Evolutionary conservation across 2,329 filamentous ascomycete species (phyloP).

Genomic region (Alternaria sp.): DNA sequence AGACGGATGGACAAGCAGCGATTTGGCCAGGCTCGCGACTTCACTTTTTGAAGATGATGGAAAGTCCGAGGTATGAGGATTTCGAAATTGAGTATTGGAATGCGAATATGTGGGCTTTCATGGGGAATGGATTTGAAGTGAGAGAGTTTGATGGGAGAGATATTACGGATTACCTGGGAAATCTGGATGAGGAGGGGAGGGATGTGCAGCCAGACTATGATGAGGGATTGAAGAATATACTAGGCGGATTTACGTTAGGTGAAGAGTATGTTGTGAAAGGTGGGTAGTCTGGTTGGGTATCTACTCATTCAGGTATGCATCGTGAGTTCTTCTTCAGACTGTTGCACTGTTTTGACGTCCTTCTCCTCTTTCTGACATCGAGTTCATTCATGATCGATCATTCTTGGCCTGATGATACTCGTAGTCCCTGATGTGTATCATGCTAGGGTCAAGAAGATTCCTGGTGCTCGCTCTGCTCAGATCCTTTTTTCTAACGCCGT

Average conservation of each 20-base stretch:
- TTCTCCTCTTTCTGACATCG: background rate
- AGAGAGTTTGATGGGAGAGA: constrained; percentile 59
- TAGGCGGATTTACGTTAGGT: constrained; percentile 48
- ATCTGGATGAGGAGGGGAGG: constrained; percentile 47
- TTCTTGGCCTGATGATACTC: no score
- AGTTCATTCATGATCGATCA: no score
- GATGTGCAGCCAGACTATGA: constrained; percentile 56
- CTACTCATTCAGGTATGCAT: background rate
- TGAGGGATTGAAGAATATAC: constrained; percentile 48
- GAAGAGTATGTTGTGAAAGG: constrained; percentile 40
- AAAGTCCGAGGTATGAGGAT: constrained; percentile 33
- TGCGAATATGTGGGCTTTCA: constrained; percentile 33
- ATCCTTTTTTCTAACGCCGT: background rate
- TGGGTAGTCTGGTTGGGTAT: background rate
- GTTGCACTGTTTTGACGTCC: background rate
- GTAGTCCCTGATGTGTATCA: no score
- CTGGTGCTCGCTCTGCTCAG: background rate
- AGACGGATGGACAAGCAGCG: constrained; percentile 31
- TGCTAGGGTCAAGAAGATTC: background rate
- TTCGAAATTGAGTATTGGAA: constrained; percentile 31
- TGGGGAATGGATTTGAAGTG: constrained; percentile 52
- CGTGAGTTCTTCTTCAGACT: background rate
- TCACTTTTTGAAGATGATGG: constrained; percentile 36
- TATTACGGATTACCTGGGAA: constrained; percentile 57
- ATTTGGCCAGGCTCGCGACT: constrained; percentile 35